Base-by-base conservation (phyloP, 2,329 filamentous ascomycete genomes). In the Botrytis squamosa region DNA sequence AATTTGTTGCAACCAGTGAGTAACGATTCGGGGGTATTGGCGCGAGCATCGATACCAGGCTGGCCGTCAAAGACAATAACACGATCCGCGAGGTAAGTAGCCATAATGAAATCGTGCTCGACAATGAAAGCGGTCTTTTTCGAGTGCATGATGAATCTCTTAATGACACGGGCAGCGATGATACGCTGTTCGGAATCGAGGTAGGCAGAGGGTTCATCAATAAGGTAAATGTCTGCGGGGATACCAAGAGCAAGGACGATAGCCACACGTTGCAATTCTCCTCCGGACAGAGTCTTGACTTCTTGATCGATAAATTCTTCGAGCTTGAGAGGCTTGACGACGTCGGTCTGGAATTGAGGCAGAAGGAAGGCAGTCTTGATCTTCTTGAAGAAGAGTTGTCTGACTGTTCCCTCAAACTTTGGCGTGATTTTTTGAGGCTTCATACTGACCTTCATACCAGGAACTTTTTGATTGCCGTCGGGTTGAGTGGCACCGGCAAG, bases 31-130 rank as follows among this genome's bases (percentile, higher is more conserved):
- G 97, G 96, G 69, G 87, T 87, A 84, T 97, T 97, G 78, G 96
- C 97, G 78, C 91, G 93, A 71, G 96, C 89, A 78, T 97, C 87
- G 79, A 97, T 88, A 81, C 95, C 96, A 67, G 97, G 96, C 85
- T 97, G 82, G 79, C 97, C 96, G 81, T 98, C 96, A 81, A 99
- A 99, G 81, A 99, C 96, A 81, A 99, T 99, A 83, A 99, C 96
- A 78, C 96, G 93, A 82, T 99, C 97, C 64, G 96, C 89, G 70
- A 90, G 86, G 78, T 89, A 89, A 29, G 88, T 90, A 64, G 88
- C 89, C 95, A 98, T 98, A 86, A 98, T 97, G 87, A 99, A 98
- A 88, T 99, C 96, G 92, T 99, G 96, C 90, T 99, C 96, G 83
- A 99, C 95, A 79, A 99, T 91, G 83, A 99, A 99, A 69, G 96